Conservation (phyloP, 441 rosid species). For the Corymbia calophylla region DNA sequence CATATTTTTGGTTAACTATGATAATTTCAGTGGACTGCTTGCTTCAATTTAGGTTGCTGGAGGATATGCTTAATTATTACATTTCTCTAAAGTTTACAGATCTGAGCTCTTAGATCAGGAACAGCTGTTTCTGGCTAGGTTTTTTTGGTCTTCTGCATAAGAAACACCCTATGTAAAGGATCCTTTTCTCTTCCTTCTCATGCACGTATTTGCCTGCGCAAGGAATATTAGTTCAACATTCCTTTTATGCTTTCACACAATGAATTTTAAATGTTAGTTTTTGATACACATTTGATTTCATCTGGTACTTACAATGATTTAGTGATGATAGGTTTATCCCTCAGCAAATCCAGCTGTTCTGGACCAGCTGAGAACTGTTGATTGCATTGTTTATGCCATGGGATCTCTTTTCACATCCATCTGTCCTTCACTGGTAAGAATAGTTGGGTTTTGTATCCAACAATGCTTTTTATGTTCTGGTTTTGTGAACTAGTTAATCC, state of each 20-base stretch:
- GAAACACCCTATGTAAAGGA: neutral
- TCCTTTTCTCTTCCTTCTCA: neutral
- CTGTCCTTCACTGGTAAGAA: conserved; percentile 83
- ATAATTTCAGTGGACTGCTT: neutral
- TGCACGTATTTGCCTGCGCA: neutral
- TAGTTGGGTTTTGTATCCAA: neutral
- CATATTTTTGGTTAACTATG: neutral
- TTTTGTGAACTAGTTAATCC: neutral
- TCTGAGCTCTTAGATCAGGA: neutral
- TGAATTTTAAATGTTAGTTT: neutral
- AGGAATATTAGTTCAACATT: neutral
- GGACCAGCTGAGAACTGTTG: conserved; percentile 72
- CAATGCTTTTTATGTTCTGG: neutral
- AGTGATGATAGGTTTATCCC: conserved; percentile 63
- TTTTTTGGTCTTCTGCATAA: neutral
- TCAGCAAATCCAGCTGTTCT: conserved; percentile 61
- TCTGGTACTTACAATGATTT: neutral
- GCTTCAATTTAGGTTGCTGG: neutral
- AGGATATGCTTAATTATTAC: neutral
- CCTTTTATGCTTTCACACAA: neutral
- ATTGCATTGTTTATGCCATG: conserved; percentile 93
- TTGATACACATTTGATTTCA: neutral
- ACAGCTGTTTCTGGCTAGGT: neutral
- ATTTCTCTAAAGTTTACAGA: neutral
- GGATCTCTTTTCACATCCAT: conserved; percentile 92